phyloP scores from a whole-genome alignment of 768 basidiomycete genomes.

The Asterophora parasitica region DNA sequence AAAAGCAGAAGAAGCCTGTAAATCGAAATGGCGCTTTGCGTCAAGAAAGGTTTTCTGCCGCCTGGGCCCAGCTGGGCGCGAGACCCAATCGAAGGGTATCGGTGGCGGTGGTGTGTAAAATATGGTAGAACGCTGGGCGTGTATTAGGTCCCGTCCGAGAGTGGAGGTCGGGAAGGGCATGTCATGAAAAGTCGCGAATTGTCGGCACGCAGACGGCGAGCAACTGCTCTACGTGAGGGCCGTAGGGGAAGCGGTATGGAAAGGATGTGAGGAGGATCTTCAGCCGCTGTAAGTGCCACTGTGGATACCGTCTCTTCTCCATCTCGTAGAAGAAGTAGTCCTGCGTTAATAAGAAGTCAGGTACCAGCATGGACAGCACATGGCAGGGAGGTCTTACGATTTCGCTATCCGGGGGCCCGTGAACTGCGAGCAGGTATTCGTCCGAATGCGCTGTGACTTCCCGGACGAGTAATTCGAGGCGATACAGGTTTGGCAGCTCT shows the following conservation, averaged over 20 bases:
- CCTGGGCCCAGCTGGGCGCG: not conserved
- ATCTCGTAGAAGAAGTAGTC: constrained; percentile 32
- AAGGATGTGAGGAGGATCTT: constrained; percentile 28
- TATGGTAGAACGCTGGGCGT: too few relatives aligned
- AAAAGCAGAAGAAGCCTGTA: too few relatives aligned
- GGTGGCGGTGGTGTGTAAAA: too few relatives aligned
- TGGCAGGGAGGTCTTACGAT: constrained; percentile 20
- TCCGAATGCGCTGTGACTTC: constrained; percentile 30
- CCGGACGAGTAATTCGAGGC: constrained; percentile 35
- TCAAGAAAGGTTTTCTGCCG: not conserved
- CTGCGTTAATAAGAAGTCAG: constrained; percentile 13
- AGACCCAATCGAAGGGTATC: not conserved
- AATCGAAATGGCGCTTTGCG: not conserved
- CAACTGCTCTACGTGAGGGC: constrained; percentile 26
- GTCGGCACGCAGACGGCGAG: constrained; percentile 30
- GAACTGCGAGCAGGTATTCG: constrained; percentile 12
- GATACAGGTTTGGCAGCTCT: constrained; percentile 28
- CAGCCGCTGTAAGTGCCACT: constrained; percentile 29
- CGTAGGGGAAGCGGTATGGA: constrained; percentile 26
- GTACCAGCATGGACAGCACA: not conserved
- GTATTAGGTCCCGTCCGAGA: too few relatives aligned
- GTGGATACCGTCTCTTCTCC: constrained; percentile 25
- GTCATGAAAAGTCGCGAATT: constrained; percentile 8
- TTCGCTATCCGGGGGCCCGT: constrained; percentile 20
- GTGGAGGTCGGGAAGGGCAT: too few relatives aligned